Conservation (phyloP, 2,329 filamentous ascomycete genomes). For the Amesomyces nigricolor region DNA sequence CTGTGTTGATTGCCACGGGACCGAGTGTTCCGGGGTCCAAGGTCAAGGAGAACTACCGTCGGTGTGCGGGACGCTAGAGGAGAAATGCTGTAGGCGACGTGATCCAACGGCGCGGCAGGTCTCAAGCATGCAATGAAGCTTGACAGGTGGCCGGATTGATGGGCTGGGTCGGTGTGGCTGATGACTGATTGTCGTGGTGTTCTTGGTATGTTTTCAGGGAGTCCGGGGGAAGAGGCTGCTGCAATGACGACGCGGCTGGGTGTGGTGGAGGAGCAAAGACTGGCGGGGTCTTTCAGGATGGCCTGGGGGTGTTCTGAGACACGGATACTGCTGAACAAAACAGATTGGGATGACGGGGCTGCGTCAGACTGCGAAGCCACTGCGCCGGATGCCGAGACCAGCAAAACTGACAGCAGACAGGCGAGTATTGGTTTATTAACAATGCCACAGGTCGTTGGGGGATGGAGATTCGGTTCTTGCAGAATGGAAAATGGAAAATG, state of each 20-base stretch:
- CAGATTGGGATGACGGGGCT: too few species aligned
- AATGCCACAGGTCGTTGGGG: too few species aligned
- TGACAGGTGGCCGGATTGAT: constrained; percentile 2
- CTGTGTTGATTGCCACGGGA: background rate
- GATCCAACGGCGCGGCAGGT: background rate
- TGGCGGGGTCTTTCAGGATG: constrained; percentile 2
- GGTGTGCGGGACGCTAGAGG: background rate
- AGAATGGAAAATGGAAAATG: background rate
- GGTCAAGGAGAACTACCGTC: background rate
- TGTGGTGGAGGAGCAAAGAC: constrained; percentile 5
- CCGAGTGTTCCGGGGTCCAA: background rate
- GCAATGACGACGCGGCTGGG: constrained; percentile 21
- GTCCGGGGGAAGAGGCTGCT: constrained; percentile 9
- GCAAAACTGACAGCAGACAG: too few species aligned
- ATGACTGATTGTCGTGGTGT: constrained; percentile 7
- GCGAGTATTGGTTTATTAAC: too few species aligned
- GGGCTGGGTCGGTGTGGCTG: constrained; percentile 9
- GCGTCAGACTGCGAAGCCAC: too few species aligned
- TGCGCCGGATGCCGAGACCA: too few species aligned
- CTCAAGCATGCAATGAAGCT: background rate
- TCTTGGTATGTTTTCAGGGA: background rate
- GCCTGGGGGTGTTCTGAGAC: too few species aligned
- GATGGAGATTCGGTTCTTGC: too few species aligned
- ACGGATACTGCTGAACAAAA: too few species aligned
- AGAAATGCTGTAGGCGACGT: background rate